phyloP scores from a whole-genome alignment of 495 filamentous ascomycete genomes.

The Penicillium alfredii region DNA sequence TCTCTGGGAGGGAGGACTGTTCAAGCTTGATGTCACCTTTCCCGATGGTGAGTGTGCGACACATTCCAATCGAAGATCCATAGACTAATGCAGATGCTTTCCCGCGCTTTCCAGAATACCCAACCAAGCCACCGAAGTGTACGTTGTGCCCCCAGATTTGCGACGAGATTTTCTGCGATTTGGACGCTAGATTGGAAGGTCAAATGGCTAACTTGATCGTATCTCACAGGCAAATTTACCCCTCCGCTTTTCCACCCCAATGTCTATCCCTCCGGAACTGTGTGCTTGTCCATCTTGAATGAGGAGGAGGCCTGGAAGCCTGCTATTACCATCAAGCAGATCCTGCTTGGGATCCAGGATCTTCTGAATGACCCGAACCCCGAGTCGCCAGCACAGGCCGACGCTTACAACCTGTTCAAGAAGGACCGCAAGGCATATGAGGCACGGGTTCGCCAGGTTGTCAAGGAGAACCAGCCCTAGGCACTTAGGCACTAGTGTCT shows the following conservation, averaged over 20 bases:
- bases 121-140: conserved; percentile 99
- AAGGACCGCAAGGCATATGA: conserved; percentile 85
- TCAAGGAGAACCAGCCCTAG: conserved; percentile 76
- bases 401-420: conserved; percentile 96
- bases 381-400: conserved; percentile 92
- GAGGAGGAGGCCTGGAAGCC: conserved; percentile 99
- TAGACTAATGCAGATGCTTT: conserved; percentile 9
- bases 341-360: conserved; percentile 92
- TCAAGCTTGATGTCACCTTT: conserved; percentile 89
- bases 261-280: conserved; percentile 96
- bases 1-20: conserved; percentile 91
- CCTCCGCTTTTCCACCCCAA: conserved; percentile 98
- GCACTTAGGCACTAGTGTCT: conserved; percentile 23
- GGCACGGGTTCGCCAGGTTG: conserved; percentile 75
- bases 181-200: too few relatives aligned
- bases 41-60: conserved; percentile 71
- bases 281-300: conserved; percentile 95
- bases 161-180: not conserved
- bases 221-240: conserved; percentile 77
- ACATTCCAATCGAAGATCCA: conserved; percentile 10
- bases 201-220: conserved; percentile 1
- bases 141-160: conserved; percentile 33
- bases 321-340: conserved; percentile 96
- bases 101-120: conserved; percentile 66
- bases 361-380: conserved; percentile 95